Conservation (phyloP, 1,139 yeast species). For the Yamadazyma sp. region DNA sequence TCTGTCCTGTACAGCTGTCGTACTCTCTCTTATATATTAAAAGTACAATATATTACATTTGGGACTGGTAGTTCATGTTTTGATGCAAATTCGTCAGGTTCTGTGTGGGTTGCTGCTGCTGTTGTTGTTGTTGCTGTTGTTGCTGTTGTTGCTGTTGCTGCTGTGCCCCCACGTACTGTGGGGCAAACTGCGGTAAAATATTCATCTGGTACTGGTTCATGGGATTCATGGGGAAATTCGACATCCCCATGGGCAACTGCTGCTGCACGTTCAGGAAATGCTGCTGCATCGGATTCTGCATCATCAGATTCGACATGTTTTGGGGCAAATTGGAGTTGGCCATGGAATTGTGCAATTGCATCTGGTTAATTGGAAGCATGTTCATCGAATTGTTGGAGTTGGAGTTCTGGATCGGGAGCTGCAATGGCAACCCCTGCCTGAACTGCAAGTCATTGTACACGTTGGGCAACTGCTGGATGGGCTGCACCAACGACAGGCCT, state of each 20-base stretch:
- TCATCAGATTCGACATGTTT: neutral
- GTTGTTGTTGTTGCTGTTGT: constrained; percentile 1
- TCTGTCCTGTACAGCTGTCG: no score
- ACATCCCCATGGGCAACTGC: constrained; percentile 4
- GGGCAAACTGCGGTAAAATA: constrained; percentile 4
- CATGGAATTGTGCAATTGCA: constrained; percentile 3
- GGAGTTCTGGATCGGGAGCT: constrained; percentile 3
- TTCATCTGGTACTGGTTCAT: constrained; percentile 8
- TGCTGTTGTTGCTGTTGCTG: constrained; percentile 2
- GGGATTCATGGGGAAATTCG: constrained; percentile 4
- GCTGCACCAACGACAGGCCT: constrained; percentile 1
- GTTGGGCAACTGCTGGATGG: constrained; percentile 9
- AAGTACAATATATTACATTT: constrained; percentile 4
- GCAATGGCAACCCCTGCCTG: constrained; percentile 8
- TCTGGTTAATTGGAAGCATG: constrained; percentile 3
- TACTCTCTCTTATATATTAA: neutral
- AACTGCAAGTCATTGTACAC: constrained; percentile 9
- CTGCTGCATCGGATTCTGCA: constrained; percentile 4
- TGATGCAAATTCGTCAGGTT: neutral
- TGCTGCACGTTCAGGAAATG: constrained; percentile 1
- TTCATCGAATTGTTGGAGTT: constrained; percentile 4
- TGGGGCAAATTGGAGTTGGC: neutral
- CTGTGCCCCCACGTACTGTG: constrained; percentile 3
- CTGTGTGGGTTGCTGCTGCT: neutral
- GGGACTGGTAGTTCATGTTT: constrained; percentile 1